Evolutionary conservation across 495 filamentous ascomycete genomes (phyloP), one percentile per base, ranked within the genome.

Genomic region (Penicillium riverlandense): DNA sequence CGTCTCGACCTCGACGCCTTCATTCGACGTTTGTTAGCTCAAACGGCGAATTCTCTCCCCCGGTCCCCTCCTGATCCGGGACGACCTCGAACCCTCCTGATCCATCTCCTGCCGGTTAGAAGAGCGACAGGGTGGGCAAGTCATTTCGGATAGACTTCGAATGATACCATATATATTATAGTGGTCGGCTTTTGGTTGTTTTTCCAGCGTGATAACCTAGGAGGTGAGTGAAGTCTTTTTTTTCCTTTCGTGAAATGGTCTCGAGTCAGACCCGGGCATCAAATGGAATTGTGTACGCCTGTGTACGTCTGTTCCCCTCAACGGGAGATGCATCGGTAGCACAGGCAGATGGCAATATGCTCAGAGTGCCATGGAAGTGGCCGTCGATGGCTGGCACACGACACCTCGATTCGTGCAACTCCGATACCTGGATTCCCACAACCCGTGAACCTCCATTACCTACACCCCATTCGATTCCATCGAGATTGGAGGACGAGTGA

Each of bases 21-120:
- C 43, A 46, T 53, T 67, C 61, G 61, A 66, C 65, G 67, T 69
- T 71, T 69, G 67, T 71, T 71, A 69, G 48, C 62, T 71, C 67
- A 71, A 67, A 71, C 67, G 67, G 57, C 62, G 65, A 66, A 45
- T 52, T 41, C 52, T 47, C 56, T 57, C 62, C 51, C 46, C 45
- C 65, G 60, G 59, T 61, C 58, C 61, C 63, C 39, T 59, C 50
- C 42, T 60, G 55, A 59, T 61, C 56, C 59, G 50, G 54, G 58
- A 55, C 46, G 40, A 31, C 38, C 38, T 43, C 53, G 65, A 44
- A 54, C 61, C 48, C 37, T 50, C 66, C 62, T 66, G 62, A 55
- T 65, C 57, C 59, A 61, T 61, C 64, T 69, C 57, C 65, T 71
- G 58, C 62, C 62, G 67, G 65, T 66, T 71, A 69, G 62, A 71